Base-by-base conservation (phyloP, 1,284 basidiomycete species). In the Moesziomyces sp. region DNA sequence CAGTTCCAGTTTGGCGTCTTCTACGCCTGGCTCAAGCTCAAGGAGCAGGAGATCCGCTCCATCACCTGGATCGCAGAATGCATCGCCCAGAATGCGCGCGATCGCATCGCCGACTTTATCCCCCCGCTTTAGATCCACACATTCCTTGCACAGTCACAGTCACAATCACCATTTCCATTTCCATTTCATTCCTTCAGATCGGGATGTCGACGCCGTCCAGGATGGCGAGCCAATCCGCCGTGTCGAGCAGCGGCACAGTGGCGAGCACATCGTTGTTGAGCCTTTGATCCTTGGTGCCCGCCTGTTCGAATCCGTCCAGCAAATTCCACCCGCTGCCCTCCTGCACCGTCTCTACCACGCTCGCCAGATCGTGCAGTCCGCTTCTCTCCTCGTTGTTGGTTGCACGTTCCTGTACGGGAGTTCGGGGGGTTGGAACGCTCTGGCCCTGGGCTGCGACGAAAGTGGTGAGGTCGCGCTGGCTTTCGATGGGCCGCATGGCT, bases 31-130 rank as follows among this genome's bases (percentile, higher is more conserved):
- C 69, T 83, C 45, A 83, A 83, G 57, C 87, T 99, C 84, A 99
- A 99, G 88, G 97, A 99, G 87, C 97, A 99, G 87, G 97, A 99
- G 87, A 95, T 99, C 74, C 87, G 97, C 77, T 97, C 93, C 83
- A 85, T 99, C 81, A 96, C 93, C 35, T 98, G 95, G 95, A 95
- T 97, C 85, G 93, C 94, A 58, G 94, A 97, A 87, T 85, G 81
- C 51, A 83, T 84, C 45, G 80, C 80, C 10, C 81, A 83, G 62
- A 76, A 77, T 46, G 82, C 81, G 3, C 59, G 65, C 30, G 72
- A 74, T 66, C 51, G 72, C 42, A 74, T 74, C 30, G 46, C 51
- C 26, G 72, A 74, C 35, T 74, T 74, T 33, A 70, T 74, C 56
- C 72, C 72, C 30, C 66, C 67, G 16, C 26, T 51, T 14, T 58